A percentile compares a stretch with the other conserved stretches of the same genome.
phyloP scores from a whole-genome alignment of 2,329 filamentous ascomycete genomes.

The Chrysoporthe deuterocubensis region DNA sequence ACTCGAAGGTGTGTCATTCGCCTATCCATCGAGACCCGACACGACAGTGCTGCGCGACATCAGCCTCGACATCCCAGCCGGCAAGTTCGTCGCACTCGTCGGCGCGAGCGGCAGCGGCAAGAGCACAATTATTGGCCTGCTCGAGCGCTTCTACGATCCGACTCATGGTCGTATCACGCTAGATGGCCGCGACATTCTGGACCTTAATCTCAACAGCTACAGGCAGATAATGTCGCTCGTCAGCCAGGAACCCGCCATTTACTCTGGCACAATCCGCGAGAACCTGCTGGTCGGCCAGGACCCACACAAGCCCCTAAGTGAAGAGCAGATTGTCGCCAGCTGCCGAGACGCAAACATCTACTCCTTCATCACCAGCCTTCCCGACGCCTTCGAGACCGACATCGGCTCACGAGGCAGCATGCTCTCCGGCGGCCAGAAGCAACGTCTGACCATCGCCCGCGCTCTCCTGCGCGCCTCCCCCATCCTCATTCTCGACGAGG shows the following conservation, averaged over 20 bases:
- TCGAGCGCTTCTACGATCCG: constrained; percentile 95
- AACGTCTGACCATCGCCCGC: constrained; percentile 91
- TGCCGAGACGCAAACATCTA: background rate
- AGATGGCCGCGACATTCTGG: background rate
- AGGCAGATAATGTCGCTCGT: background rate
- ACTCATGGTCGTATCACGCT: constrained; percentile 51
- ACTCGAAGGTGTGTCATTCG: background rate
- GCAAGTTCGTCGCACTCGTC: constrained; percentile 59
- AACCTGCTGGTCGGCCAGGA: background rate
- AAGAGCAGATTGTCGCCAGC: background rate
- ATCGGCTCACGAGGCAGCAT: constrained; percentile 95
- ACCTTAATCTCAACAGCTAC: background rate
- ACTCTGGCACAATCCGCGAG: background rate
- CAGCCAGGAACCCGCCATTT: background rate
- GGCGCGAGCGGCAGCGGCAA: constrained; percentile 95
- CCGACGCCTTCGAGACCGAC: constrained; percentile 89
- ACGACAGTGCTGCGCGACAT: background rate
- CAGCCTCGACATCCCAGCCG: background rate
- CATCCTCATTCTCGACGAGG: background rate
- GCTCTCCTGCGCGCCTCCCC: constrained; percentile 64
- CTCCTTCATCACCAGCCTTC: constrained; percentile 52
- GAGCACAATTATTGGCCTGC: constrained; percentile 87
- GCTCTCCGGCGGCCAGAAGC: constrained; percentile 93
- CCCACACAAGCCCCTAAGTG: background rate
- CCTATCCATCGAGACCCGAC: background rate